Evolutionary conservation across 2,329 filamentous ascomycete genomes (phyloP).

Genomic region (Fusarium algeriense): DNA sequence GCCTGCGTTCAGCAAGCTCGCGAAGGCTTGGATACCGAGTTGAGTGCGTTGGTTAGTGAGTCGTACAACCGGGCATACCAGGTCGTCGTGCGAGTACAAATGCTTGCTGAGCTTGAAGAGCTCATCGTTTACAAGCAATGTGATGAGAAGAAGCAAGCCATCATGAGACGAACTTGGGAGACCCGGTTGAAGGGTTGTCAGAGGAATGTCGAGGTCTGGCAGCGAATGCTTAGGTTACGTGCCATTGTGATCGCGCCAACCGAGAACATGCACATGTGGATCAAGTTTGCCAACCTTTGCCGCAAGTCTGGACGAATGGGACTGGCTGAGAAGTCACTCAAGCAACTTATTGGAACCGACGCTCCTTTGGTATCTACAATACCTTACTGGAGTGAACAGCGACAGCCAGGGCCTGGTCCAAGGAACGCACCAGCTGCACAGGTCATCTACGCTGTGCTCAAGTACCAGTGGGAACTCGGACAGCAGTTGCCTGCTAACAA

Average conservation of each 20-base stretch:
- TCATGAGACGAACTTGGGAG: constrained; percentile 95
- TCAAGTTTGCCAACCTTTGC: constrained; percentile 98
- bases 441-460: constrained; percentile 95
- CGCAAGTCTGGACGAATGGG: constrained; percentile 96
- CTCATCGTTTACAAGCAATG: constrained; percentile 98
- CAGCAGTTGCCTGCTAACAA: constrained; percentile 64
- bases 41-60: constrained; percentile 96
- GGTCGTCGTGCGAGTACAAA: constrained; percentile 98
- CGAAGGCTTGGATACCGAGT: constrained; percentile 93
- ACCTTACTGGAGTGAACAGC: constrained; percentile 65
- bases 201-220: constrained; percentile 98
- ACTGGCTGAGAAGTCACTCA: constrained; percentile 93
- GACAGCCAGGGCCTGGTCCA: constrained; percentile 41
- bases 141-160: constrained; percentile 87
- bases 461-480: constrained; percentile 93
- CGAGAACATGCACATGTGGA: constrained; percentile 99
- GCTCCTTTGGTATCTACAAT: constrained; percentile 71
- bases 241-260: constrained; percentile 90
- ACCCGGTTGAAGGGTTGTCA: constrained; percentile 94
- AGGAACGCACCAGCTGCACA: constrained; percentile 74
- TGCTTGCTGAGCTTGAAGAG: constrained; percentile 98
- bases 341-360: constrained; percentile 84
- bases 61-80: constrained; percentile 98
- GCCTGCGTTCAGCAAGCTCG: constrained; percentile 90
- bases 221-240: constrained; percentile 95